Percentiles rank a stretch among this genome's conserved stretches.
Evolutionary conservation across 495 filamentous ascomycete genomes (phyloP).

Genomic region (Massariosphaeria phaeospora): DNA sequence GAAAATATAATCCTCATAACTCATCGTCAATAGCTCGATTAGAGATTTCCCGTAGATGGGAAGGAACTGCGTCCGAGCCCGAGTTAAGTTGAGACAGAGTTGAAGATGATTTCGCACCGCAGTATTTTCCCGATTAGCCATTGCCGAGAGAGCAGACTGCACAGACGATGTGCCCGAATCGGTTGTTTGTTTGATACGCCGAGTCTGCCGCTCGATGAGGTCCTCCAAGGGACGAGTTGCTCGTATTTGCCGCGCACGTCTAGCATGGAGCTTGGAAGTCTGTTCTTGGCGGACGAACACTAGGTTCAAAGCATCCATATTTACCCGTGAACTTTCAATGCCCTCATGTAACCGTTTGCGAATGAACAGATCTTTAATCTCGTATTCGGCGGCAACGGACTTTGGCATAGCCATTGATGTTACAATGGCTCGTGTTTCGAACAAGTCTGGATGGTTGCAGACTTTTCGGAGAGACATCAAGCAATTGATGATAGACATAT

Average conservation of each 20-base stretch:
- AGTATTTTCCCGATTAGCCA: conserved; percentile 67
- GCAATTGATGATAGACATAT: conserved; percentile 96
- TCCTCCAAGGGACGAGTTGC: conserved; percentile 39
- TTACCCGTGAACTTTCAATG: conserved; percentile 61
- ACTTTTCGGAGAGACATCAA: conserved; percentile 97
- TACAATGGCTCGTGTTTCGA: conserved; percentile 95
- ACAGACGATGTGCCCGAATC: conserved; percentile 58
- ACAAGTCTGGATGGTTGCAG: conserved; percentile 97
- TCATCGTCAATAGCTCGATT: conserved; percentile 64
- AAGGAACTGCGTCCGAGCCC: conserved; percentile 69
- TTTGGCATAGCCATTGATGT: conserved; percentile 91
- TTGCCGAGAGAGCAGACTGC: conserved; percentile 62
- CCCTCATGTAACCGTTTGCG: conserved; percentile 60
- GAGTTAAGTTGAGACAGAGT: conserved; percentile 74
- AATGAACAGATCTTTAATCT: conserved; percentile 68
- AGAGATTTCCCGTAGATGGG: conserved; percentile 77
- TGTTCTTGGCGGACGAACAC: conserved; percentile 67
- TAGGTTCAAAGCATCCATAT: conserved; percentile 75
- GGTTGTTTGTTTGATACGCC: conserved; percentile 41
- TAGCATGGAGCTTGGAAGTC: conserved; percentile 40
- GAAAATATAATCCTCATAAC: conserved; percentile 49
- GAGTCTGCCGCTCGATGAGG: conserved; percentile 51
- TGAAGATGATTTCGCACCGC: conserved; percentile 73
- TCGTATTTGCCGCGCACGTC: conserved; percentile 39
- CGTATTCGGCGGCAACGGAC: conserved; percentile 73